A percentile compares a stretch with the other conserved stretches of the same genome.
Conservation (phyloP, 345 rosid species). For the Lepidium aucheri region DNA sequence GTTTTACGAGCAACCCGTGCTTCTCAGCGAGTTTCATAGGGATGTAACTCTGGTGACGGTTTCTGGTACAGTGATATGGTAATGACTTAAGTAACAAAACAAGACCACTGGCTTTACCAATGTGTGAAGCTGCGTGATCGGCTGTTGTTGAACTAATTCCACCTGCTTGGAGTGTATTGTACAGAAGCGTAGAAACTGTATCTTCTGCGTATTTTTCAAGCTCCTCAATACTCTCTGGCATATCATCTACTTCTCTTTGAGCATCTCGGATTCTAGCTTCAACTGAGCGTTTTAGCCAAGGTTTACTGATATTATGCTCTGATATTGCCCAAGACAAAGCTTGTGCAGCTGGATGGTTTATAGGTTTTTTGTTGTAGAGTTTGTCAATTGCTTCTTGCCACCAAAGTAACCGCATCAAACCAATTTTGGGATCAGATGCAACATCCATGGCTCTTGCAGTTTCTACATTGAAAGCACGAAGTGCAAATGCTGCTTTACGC, state of each 20-base stretch:
- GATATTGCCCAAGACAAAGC: slow-evolving; percentile 72
- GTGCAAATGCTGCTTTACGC: slow-evolving; percentile 90
- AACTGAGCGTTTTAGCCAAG: slow-evolving; percentile 81
- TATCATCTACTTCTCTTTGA: slow-evolving; percentile 46
- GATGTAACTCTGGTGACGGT: slow-evolving; percentile 61
- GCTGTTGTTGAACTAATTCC: slow-evolving; percentile 72
- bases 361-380: slow-evolving; percentile 52
- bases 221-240: slow-evolving; percentile 63
- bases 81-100: slow-evolving; percentile 67
- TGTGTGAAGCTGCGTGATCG: slow-evolving; percentile 88
- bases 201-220: slow-evolving; percentile 87
- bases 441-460: slow-evolving; percentile 91
- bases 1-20: slow-evolving; percentile 57
- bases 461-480: slow-evolving; percentile 88
- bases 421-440: slow-evolving; percentile 86
- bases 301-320: slow-evolving; percentile 55
- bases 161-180: slow-evolving; percentile 79
- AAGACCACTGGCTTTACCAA: slow-evolving; percentile 91
- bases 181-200: slow-evolving; percentile 66
- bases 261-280: slow-evolving; percentile 86
- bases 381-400: slow-evolving; percentile 93
- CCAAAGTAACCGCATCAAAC: slow-evolving; percentile 89
- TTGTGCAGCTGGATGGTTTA: slow-evolving; percentile 73
- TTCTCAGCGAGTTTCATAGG: slow-evolving; percentile 62
- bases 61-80: slow-evolving; percentile 72